Evolutionary conservation across 2,329 filamentous ascomycete genomes (phyloP), one percentile per base, ranked within the genome.

Genomic region (Ophiosphaerella narmari): DNA sequence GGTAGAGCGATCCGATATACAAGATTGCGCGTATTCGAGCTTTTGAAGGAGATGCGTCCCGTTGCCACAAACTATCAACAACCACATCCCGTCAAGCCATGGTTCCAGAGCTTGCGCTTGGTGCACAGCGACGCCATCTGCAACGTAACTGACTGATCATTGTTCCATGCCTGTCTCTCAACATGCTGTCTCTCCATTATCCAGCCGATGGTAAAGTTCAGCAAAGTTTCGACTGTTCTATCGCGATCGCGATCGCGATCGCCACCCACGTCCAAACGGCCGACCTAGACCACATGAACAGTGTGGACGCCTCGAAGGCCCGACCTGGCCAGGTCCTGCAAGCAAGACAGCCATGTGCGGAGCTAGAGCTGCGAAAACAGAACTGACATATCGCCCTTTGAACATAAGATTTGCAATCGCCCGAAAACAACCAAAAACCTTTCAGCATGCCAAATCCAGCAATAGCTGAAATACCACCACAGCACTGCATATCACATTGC

Each of bases 1-100:
- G 56, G 62, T 24, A 39, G 50, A 55, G 31, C 14, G 31, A 48
- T 46, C 60, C 59, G 48, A 46, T 34, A 9, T 33, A 32, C 46
- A 44, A 42, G 49, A 43, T 43, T 48, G 43, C 37, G 13, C 38
- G 39, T 39, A 43, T 44, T 46, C 48, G 42, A 45, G 48, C 51
- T 50, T 39, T 56, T 45, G 43, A 58, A 42, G 37, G 39, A 43
- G 18, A 38, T 26, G n/a, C 46, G 24, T 37, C 37, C 42, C 18
- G 14, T 34, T 9, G n/a, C 11, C 8, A 13, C 31, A 11, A 24
- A 9, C 8, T 21, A 24, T 21, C 5, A n/a, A 29, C 9, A 44
- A 23, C 24, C 13, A 11, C 26, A 29, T 29, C 11, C 11, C 11
- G 5, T 29, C 26, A 6, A 29, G 13, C 21, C 7, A 38, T 16